A percentile compares a stretch with the other conserved stretches of the same genome.
Conservation (phyloP, 2,329 filamentous ascomycete genomes). For the Paecilomyces dactylethromorphus region DNA sequence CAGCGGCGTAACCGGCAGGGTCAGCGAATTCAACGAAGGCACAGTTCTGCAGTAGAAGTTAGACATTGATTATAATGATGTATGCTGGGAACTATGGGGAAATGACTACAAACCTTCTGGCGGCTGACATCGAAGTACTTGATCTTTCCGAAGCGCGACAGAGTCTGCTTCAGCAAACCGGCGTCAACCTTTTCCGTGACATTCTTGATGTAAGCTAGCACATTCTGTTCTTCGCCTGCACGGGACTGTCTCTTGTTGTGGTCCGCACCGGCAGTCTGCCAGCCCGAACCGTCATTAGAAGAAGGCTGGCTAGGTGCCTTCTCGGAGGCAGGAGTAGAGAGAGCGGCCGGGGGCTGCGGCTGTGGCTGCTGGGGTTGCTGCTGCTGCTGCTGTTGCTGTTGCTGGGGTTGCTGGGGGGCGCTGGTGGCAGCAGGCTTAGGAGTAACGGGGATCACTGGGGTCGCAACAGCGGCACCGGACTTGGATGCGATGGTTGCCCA, state of each 20-base stretch:
- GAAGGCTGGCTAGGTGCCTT: conserved; percentile 72
- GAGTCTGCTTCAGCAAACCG: conserved; percentile 61
- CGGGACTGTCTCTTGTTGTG: conserved; percentile 81
- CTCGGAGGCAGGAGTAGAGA: conserved; percentile 43
- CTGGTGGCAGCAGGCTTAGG: conserved; percentile 29
- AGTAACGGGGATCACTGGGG: conserved; percentile 25
- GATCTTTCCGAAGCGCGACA: conserved; percentile 63
- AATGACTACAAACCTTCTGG: conserved; percentile 59
- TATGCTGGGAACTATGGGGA: background rate
- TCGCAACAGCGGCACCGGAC: conserved; percentile 30
- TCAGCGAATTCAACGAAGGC: conserved; percentile 93
- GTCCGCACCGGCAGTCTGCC: conserved; percentile 75
- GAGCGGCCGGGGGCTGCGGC: conserved; percentile 28
- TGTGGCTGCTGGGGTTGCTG: conserved; percentile 15
- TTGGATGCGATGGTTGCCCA: conserved; percentile 57
- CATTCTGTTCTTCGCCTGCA: conserved; percentile 63
- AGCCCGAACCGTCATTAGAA: conserved; percentile 60
- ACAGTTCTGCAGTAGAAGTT: conserved; percentile 62
- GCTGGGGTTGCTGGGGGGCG: conserved; percentile 22
- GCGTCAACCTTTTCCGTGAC: conserved; percentile 82
- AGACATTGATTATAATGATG: conserved; percentile 4
- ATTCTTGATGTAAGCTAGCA: conserved; percentile 89
- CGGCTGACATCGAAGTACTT: conserved; percentile 59
- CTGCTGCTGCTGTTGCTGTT: conserved; percentile 13
- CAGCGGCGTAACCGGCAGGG: conserved; percentile 72